Base-by-base conservation (phyloP, 2,329 filamentous ascomycete genomes). In the Scolecobasidium constrictum region DNA sequence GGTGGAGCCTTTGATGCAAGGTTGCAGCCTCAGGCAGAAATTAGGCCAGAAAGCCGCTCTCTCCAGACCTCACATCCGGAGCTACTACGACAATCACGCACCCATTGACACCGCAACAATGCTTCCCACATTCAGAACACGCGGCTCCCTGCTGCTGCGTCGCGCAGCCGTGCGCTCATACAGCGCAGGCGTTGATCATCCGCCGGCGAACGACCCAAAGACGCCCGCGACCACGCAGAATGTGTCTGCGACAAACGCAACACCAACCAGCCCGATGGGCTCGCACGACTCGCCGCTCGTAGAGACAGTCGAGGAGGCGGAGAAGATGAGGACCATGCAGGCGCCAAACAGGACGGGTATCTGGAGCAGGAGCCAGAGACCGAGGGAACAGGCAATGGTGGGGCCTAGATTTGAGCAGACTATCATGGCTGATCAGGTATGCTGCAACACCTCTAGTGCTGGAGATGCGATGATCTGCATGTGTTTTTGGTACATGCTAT, bases 401-500 rank as follows among this genome's bases (percentile, higher is more conserved):
- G 92, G 92, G 34, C 92, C 92, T 50, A 74, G 90, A 53, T 98
- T 98, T 58, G 92, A 98, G 72, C 90, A 96, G 77, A 96, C 86
- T 23, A 86, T 94, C 57, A 90, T 96, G 67, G 78, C 81, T 54
- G 68, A 82, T 52, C 92, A 98, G 84, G 90, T 95, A 71, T 52
- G 77, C 23, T 19, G 17, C 26, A 7, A 9, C 26, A n/a, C 26
- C n/a, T n/a, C n/a, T n/a, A n/a, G n/a, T n/a, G n/a, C n/a, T n/a
- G n/a, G n/a, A n/a, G n/a, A n/a, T n/a, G n/a, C n/a, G 28, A 33
- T 22, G 26, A 31, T 11, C 26, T 11, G 13, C 26, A 31, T 11
- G 13, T 11, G 13, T 13, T 11, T 13, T 31, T 31, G 26, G 26
- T 11, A 31, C 26, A 31, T 31, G 26, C 13, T n/a, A n/a, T n/a